Evolutionary conservation across 495 filamentous ascomycete species (phyloP).

Genomic region (Trichoderma erinaceum): DNA sequence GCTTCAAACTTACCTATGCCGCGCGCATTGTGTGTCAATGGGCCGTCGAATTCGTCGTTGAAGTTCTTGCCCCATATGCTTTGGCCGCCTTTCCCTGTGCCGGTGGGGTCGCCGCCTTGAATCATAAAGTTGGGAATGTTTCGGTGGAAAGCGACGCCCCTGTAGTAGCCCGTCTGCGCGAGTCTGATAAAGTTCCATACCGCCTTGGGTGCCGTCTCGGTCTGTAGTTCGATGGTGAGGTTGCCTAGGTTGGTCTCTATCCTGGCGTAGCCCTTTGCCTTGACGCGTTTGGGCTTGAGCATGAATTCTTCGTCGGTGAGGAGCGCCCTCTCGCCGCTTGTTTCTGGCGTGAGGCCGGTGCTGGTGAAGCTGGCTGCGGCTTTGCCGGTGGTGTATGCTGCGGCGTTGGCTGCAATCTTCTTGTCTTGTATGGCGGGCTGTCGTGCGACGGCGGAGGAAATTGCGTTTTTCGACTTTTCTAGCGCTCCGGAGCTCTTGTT

Average conservation of each 20-base stretch:
- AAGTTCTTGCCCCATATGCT: slow-evolving; percentile 90
- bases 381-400: slow-evolving; percentile 80
- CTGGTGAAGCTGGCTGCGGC: slow-evolving; percentile 93
- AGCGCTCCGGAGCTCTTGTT: slow-evolving; percentile 43
- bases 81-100: slow-evolving; percentile 79
- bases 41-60: slow-evolving; percentile 86
- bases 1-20: slow-evolving; percentile 44
- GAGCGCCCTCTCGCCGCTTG: slow-evolving; percentile 72
- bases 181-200: slow-evolving; percentile 96
- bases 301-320: slow-evolving; percentile 94
- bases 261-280: slow-evolving; percentile 81
- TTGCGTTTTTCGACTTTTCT: slow-evolving; percentile 28
- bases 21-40: slow-evolving; percentile 67
- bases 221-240: slow-evolving; percentile 82
- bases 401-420: slow-evolving; percentile 71
- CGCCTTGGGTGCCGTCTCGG: slow-evolving; percentile 82
- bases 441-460: slow-evolving; percentile 17
- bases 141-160: slow-evolving; percentile 74
- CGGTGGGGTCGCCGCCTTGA: slow-evolving; percentile 91
- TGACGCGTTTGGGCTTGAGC: slow-evolving; percentile 80
- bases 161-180: slow-evolving; percentile 85
- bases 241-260: slow-evolving; percentile 78
- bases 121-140: slow-evolving; percentile 97
- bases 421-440: slow-evolving; percentile 39
- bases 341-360: slow-evolving; percentile 89